Conservation (phyloP, 2,329 filamentous ascomycete genomes). For the Neofusicoccum laricinum region DNA sequence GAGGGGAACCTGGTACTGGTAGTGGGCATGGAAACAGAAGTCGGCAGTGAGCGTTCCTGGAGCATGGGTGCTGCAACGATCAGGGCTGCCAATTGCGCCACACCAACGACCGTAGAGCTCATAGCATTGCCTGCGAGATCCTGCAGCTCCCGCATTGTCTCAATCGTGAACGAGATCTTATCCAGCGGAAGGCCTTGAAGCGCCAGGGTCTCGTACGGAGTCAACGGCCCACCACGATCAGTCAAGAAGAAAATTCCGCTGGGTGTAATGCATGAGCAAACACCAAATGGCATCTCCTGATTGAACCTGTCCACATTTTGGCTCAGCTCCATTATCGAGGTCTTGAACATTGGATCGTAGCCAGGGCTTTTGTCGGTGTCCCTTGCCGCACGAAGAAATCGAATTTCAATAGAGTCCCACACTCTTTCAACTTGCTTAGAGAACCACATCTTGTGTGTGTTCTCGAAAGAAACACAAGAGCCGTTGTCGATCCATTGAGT, state of each 20-base stretch:
- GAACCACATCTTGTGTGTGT: constrained; percentile 53
- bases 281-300: constrained; percentile 51
- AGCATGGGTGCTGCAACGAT: constrained; percentile 32
- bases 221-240: constrained; percentile 58
- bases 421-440: constrained; percentile 56
- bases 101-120: constrained; percentile 69
- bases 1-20: neutral
- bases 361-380: constrained; percentile 27
- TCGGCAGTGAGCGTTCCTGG: neutral
- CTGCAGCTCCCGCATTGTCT: constrained; percentile 57
- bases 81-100: constrained; percentile 59
- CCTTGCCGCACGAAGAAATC: constrained; percentile 50
- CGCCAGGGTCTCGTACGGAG: constrained; percentile 60
- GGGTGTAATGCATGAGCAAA: constrained; percentile 68
- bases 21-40: neutral
- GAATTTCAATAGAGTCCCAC: constrained; percentile 65
- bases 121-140: constrained; percentile 79
- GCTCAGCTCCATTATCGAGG: constrained; percentile 60
- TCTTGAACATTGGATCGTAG: constrained; percentile 59
- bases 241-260: constrained; percentile 60
- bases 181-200: constrained; percentile 68
- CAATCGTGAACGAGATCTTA: constrained; percentile 61
- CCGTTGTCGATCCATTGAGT: constrained; percentile 60
- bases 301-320: constrained; percentile 68
- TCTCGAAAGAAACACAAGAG: constrained; percentile 53